Evolutionary conservation across 768 basidiomycete genomes (phyloP).

Genomic region (Mycena albidolilacea): DNA sequence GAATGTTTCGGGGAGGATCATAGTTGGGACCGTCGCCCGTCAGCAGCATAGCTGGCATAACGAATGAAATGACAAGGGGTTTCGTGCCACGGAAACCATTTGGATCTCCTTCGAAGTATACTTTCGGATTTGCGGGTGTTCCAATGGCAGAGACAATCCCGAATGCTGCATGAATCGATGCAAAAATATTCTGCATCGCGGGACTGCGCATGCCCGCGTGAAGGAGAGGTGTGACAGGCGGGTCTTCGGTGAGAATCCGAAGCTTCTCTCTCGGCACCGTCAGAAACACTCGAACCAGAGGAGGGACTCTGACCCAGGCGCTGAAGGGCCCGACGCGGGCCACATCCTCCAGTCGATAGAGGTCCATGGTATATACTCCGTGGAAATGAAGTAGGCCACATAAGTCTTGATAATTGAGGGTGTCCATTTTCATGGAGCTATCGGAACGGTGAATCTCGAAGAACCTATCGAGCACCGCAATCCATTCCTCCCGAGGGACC

Average conservation of each 20-base stretch:
- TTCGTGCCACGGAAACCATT: conserved; percentile 25
- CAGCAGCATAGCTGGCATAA: conserved; percentile 26
- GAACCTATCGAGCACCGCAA: conserved; percentile 48
- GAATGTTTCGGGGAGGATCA: conserved; percentile 17
- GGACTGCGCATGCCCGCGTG: conserved; percentile 30
- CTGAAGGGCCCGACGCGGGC: conserved; percentile 38
- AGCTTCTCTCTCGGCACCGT: conserved; percentile 3
- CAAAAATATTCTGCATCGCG: conserved; percentile 36
- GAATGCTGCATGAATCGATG: conserved; percentile 36
- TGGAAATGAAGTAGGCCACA: conserved; percentile 53
- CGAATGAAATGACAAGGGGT: conserved; percentile 25
- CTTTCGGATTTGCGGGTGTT: conserved; percentile 31
- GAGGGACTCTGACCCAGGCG: conserved; percentile 33
- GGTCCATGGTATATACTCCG: conserved; percentile 47
- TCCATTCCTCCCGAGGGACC: conserved; percentile 48
- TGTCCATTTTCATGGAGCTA: conserved; percentile 45
- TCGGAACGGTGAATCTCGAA: conserved; percentile 42
- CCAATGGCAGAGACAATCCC: conserved; percentile 33
- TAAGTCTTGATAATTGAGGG: conserved; percentile 56
- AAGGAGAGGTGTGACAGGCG: conserved; percentile 18
- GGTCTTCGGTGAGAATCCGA: neutral
- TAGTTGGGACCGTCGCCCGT: conserved; percentile 18
- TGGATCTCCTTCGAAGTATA: conserved; percentile 40
- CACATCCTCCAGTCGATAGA: conserved; percentile 21
- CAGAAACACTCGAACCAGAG: neutral